Evolutionary conservation across 2,329 filamentous ascomycete species (phyloP).

Genomic region (Didymella glomerata): DNA sequence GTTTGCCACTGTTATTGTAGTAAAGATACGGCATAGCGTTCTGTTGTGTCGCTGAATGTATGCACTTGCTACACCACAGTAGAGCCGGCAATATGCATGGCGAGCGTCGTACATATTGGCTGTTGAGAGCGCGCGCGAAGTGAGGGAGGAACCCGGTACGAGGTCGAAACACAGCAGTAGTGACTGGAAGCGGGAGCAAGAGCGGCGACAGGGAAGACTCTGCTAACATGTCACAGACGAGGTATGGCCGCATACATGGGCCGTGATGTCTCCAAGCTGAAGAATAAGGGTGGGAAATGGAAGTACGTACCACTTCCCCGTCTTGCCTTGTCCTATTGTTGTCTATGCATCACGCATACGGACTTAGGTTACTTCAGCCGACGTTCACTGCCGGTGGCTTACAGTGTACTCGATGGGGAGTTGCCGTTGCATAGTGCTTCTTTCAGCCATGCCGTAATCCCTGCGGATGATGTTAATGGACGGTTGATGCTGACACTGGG

Average conservation of each 20-base stretch:
- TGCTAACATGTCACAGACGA: slow-evolving; percentile 56
- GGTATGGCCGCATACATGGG: slow-evolving; percentile 91
- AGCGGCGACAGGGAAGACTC: slow-evolving; percentile 12
- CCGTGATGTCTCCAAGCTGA: slow-evolving; percentile 82
- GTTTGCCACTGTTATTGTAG: not conserved
- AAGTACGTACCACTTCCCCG: slow-evolving; percentile 59
- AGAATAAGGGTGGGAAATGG: slow-evolving; percentile 84
- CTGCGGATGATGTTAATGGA: not conserved
- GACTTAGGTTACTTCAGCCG: slow-evolving; percentile 4
- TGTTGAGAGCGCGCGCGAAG: slow-evolving; percentile 19
- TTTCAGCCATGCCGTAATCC: slow-evolving; percentile 1
- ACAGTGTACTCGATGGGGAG: not conserved
- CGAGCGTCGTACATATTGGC: not conserved
- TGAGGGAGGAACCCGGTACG: slow-evolving; percentile 7
- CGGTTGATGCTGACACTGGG: not conserved
- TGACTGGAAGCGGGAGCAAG: slow-evolving; percentile 1
- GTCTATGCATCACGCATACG: not conserved
- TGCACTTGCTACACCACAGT: slow-evolving; percentile 9
- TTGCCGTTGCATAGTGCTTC: not conserved
- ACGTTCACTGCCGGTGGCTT: not conserved
- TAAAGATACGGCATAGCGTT: not conserved
- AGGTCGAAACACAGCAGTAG: slow-evolving; percentile 1
- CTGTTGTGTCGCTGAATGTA: slow-evolving; percentile 1
- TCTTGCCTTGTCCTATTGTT: not conserved
- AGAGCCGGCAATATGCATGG: not conserved